Evolutionary conservation across 495 filamentous ascomycete species (phyloP).

Genomic region (Penicillium longicatenatum): DNA sequence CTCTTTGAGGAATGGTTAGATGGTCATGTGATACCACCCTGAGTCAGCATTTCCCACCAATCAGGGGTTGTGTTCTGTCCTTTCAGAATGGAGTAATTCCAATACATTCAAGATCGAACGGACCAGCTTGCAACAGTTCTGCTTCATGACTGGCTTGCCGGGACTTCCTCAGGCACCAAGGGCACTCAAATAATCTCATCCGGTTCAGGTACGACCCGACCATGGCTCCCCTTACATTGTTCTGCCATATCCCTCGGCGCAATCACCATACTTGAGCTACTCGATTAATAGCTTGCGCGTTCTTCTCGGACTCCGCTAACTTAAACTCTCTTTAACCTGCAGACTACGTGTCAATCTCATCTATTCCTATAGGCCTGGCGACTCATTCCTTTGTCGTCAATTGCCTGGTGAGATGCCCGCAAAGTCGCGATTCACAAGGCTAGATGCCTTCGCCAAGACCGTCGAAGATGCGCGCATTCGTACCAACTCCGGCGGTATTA

Average conservation of each 20-base stretch:
- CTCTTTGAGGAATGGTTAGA: too few relatives aligned
- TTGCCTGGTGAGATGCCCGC: conserved; percentile 46
- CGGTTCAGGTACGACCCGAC: background rate
- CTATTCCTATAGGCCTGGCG: conserved; percentile 1
- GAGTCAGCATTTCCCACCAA: conserved; percentile 32
- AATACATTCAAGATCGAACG: conserved; percentile 27
- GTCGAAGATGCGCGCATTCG: conserved; percentile 97
- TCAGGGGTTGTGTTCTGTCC: conserved; percentile 43
- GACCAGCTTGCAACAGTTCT: conserved; percentile 30
- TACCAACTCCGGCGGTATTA: conserved; percentile 94
- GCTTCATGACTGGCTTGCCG: conserved; percentile 11
- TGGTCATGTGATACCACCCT: conserved; percentile 9
- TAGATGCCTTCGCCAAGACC: conserved; percentile 98
- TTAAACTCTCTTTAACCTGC: background rate
- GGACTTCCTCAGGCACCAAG: conserved; percentile 5
- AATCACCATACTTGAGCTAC: background rate
- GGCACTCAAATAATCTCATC: background rate
- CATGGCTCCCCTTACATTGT: background rate
- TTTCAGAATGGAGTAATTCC: conserved; percentile 25
- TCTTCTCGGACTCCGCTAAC: conserved; percentile 13
- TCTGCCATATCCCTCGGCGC: background rate
- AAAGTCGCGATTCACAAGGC: conserved; percentile 86
- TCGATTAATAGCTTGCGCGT: conserved; percentile 21
- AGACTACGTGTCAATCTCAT: conserved; percentile 7
- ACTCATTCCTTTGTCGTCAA: conserved; percentile 32